A percentile compares a stretch with the other conserved stretches of the same genome.
Evolutionary conservation across 208 protist species (phyloP).

Genomic region (Trypanosoma scelopori): DNA sequence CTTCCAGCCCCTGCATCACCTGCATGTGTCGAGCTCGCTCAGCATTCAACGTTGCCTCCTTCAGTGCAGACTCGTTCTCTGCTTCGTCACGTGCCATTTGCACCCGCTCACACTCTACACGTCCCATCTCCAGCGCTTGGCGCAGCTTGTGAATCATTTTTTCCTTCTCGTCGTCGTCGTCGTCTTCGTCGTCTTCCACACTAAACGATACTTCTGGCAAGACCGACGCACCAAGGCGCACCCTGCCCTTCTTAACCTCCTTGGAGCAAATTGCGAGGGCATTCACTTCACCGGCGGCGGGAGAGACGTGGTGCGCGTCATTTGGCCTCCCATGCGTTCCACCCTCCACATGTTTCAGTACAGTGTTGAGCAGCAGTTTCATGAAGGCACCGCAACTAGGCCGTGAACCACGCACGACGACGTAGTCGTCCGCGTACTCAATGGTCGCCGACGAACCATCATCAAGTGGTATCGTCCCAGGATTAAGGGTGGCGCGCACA

Average conservation of each 20-base stretch:
- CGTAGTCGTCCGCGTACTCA: constrained; percentile 6
- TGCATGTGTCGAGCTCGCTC: not conserved
- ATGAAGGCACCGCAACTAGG: not conserved
- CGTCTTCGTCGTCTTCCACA: not conserved
- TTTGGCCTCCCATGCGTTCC: not conserved
- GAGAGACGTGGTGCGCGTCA: not conserved
- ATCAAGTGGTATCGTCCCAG: not conserved
- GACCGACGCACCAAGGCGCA: no score
- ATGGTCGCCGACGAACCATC: constrained; percentile 4
- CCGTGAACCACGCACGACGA: constrained; percentile 14
- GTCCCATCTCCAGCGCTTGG: not conserved
- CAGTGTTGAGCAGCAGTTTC: not conserved
- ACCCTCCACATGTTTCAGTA: not conserved
- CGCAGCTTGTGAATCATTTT: not conserved
- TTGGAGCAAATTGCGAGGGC: not conserved
- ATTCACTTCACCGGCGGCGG: not conserved
- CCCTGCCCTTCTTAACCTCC: not conserved
- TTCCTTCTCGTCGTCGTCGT: not conserved
- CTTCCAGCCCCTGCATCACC: not conserved
- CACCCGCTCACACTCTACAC: not conserved
- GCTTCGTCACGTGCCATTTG: constrained; percentile 1
- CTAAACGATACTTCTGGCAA: not conserved
- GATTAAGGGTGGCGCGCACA: constrained; percentile 7
- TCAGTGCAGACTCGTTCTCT: not conserved
- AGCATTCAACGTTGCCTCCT: not conserved